Evolutionary conservation across 176 grass and related monocot species (phyloP), one percentile per base, ranked within the genome.

Genomic region (Eleusine indica): DNA sequence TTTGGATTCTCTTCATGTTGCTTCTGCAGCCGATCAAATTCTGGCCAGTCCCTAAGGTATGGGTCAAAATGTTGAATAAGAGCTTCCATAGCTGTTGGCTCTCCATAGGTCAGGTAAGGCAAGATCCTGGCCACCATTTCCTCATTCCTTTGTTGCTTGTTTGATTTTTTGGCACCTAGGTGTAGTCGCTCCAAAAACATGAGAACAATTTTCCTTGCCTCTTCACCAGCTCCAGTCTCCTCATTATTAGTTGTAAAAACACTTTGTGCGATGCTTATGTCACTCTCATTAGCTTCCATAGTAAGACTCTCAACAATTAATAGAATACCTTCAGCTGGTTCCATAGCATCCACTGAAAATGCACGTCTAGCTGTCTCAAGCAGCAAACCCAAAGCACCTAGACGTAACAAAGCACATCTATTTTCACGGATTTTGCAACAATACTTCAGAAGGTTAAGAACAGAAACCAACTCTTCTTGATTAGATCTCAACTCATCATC

Each of bases 61-160:
- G 96, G 93, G 53, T 98, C 85, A 90, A 98, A 98, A 91, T 98
- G 96, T 79, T 90, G 91, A 81, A 98, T 90, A 54, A 98, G 85
- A 82, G 91, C 91, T 90, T 95, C 93, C 96, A 98, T 95, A 76
- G 96, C 96, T 73, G 89, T 82, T 18, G 91, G 87, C 62, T 98
- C 93, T 37, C 96, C 96, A 66, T 98, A 98, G 38, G 96, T 95
- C 93, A 98, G 90, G 74, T 98, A 95, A 70, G 96, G 96, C 73
- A 98, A 79, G 72, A 98, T 98, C 87, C 96, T 98, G 46, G 96
- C 92, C 46, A 98, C 96, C 96, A 98, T 98, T 81, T 98, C 96
- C 85, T 98, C 91, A 86, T 98, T 95, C 66, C 96, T 89, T 83
- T 93, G 96, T 86, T 98, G 93, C 86, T 98, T 98, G 71, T 82